A percentile compares a stretch with the other conserved stretches of the same genome.
Conservation (phyloP, 2,329 filamentous ascomycete species). For the Whalleya microplaca region DNA sequence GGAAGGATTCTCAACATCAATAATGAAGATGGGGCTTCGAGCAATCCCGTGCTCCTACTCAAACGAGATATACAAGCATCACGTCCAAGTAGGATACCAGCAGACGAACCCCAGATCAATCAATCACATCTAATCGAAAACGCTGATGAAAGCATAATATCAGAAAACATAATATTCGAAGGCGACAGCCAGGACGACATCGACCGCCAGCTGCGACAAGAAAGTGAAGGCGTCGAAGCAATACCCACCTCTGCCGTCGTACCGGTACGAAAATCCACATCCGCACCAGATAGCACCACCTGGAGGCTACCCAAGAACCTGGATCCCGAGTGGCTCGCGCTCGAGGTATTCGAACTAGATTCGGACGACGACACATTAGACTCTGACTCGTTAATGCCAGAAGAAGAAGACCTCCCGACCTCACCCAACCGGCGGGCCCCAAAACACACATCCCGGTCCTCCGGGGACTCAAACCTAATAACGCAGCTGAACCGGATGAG, state of each 20-base stretch:
- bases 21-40: constrained; percentile 61
- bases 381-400: constrained; percentile 19
- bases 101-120: constrained; percentile 54
- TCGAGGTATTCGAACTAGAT: constrained; percentile 79
- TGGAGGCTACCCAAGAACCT: constrained; percentile 74
- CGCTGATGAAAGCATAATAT: constrained; percentile 14
- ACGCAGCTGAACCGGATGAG: constrained; percentile 44
- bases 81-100: constrained; percentile 37
- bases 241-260: neutral
- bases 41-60: constrained; percentile 73
- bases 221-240: constrained; percentile 31
- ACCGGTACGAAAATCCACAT: constrained; percentile 2
- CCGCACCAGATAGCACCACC: constrained; percentile 25
- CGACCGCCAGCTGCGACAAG: constrained; percentile 49
- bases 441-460: constrained; percentile 23
- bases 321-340: constrained; percentile 88
- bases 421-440: constrained; percentile 9
- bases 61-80: constrained; percentile 71
- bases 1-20: constrained; percentile 85
- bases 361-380: constrained; percentile 44
- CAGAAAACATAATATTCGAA: constrained; percentile 30
- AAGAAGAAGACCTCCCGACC: constrained; percentile 23
- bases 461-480: constrained; percentile 35
- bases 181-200: constrained; percentile 48
- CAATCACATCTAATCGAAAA: constrained; percentile 16